Conservation (phyloP, 2,329 filamentous ascomycete species). For the Tolypocladium sp. region DNA sequence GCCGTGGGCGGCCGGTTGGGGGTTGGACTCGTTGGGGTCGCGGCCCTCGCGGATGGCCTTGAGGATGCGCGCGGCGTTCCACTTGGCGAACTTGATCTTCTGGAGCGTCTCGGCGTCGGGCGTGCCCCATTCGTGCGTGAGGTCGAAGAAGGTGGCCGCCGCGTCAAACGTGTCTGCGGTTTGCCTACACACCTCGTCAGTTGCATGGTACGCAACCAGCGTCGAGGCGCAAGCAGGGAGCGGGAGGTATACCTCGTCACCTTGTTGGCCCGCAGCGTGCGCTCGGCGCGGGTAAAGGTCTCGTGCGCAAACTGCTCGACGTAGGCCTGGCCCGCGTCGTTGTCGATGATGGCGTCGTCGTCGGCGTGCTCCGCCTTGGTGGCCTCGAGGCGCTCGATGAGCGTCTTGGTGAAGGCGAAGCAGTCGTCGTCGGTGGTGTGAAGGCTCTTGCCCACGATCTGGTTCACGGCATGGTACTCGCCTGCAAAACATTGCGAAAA, state of each 20-base stretch:
- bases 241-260: slow-evolving; percentile 58
- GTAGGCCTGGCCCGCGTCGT: slow-evolving; percentile 79
- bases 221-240: neutral
- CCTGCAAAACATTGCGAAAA: slow-evolving; percentile 36
- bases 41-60: slow-evolving; percentile 85
- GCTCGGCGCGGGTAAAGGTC: slow-evolving; percentile 76
- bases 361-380: slow-evolving; percentile 52
- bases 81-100: slow-evolving; percentile 96
- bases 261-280: slow-evolving; percentile 71
- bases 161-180: slow-evolving; percentile 93
- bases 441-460: slow-evolving; percentile 73
- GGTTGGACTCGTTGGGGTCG: slow-evolving; percentile 88
- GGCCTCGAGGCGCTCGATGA: slow-evolving; percentile 85
- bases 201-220: neutral
- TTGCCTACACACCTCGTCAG: slow-evolving; percentile 43
- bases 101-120: slow-evolving; percentile 66
- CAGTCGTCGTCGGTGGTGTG: slow-evolving; percentile 73
- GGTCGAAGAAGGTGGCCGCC: slow-evolving; percentile 82
- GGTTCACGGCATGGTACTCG: slow-evolving; percentile 87
- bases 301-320: slow-evolving; percentile 90
- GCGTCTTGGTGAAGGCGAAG: slow-evolving; percentile 65
- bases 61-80: slow-evolving; percentile 82
- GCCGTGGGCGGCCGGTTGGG: slow-evolving; percentile 41
- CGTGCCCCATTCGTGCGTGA: slow-evolving; percentile 74
- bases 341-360: slow-evolving; percentile 80